A percentile compares a stretch with the other conserved stretches of the same genome.
Evolutionary conservation across 805 yeast genomes (phyloP).

Genomic region (Ogataea minuta): DNA sequence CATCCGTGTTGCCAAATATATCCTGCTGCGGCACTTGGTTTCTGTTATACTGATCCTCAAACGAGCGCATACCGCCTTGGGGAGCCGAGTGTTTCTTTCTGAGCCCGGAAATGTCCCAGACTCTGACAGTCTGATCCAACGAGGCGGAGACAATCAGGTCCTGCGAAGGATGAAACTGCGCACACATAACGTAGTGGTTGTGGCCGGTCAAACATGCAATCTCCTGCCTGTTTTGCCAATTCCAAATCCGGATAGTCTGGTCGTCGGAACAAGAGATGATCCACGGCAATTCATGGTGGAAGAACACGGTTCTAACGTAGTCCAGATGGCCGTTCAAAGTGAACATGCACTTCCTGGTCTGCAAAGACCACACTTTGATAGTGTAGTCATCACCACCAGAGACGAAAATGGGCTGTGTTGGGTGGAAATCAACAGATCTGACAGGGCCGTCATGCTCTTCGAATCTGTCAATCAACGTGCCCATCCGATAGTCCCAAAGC

Average conservation of each 20-base stretch:
- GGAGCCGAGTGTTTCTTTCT: conserved; percentile 91
- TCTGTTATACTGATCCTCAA: conserved; percentile 49
- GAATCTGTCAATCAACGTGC: conserved; percentile 90
- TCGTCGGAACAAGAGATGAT: conserved; percentile 94
- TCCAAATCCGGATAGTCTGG: conserved; percentile 98
- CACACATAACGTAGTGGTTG: conserved; percentile 97
- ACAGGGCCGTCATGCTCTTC: conserved; percentile 99
- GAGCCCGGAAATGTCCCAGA: conserved; percentile 96
- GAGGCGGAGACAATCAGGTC: conserved; percentile 95
- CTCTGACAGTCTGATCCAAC: conserved; percentile 96
- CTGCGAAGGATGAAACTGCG: conserved; percentile 94
- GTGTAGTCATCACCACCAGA: conserved; percentile 98
- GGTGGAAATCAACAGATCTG: conserved; percentile 92
- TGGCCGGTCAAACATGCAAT: conserved; percentile 97
- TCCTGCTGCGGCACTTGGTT: conserved; percentile 83
- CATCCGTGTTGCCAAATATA: conserved; percentile 90
- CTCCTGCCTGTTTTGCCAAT: conserved; percentile 98
- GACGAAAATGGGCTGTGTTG: conserved; percentile 94
- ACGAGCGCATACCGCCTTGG: conserved; percentile 39
- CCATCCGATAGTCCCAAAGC: conserved; percentile 99
- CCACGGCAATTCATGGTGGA: conserved; percentile 98
- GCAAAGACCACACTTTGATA: conserved; percentile 93
- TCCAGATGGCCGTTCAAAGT: conserved; percentile 93
- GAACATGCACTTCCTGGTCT: conserved; percentile 86
- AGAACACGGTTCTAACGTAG: conserved; percentile 88